Conservation (phyloP, 2,329 filamentous ascomycete genomes). For the Fusarium begoniae region DNA sequence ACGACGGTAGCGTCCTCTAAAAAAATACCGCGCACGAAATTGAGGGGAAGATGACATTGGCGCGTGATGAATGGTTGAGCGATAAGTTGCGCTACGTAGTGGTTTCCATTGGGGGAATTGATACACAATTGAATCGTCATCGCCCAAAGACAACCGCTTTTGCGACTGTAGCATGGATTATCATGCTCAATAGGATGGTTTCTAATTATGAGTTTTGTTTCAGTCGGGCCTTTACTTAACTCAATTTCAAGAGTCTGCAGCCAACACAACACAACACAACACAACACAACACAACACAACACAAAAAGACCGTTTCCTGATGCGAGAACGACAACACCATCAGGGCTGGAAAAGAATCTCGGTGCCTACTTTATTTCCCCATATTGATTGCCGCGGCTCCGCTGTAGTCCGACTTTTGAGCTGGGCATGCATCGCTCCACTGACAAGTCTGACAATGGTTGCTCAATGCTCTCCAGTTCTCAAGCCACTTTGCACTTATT, state of each 20-base stretch:
- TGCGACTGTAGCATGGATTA: neutral
- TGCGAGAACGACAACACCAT: constrained; percentile 4
- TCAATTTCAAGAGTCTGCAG: neutral
- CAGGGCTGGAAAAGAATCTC: constrained; percentile 1
- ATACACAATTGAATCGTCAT: constrained; percentile 5
- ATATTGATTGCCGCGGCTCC: constrained; percentile 20
- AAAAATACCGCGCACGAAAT: constrained; percentile 23
- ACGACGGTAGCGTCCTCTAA: neutral
- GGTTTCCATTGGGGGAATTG: neutral
- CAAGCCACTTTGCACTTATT: constrained; percentile 6
- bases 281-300: neutral
- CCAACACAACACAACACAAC: neutral
- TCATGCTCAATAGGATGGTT: neutral
- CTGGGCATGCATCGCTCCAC: neutral
- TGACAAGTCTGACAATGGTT: neutral
- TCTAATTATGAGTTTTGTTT: neutral
- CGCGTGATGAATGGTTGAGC: constrained; percentile 19
- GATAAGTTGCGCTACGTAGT: neutral
- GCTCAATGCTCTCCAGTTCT: neutral
- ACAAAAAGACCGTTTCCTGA: neutral
- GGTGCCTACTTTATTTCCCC: constrained; percentile 26
- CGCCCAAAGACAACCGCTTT: neutral
- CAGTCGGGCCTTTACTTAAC: constrained; percentile 17
- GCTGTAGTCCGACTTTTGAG: neutral
- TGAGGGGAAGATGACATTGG: constrained; percentile 28